These are phyloP conservation scores for Mimosa bimucronata DNA, from an alignment of 306 rosid species.

Conservation along the genomic window DNA sequence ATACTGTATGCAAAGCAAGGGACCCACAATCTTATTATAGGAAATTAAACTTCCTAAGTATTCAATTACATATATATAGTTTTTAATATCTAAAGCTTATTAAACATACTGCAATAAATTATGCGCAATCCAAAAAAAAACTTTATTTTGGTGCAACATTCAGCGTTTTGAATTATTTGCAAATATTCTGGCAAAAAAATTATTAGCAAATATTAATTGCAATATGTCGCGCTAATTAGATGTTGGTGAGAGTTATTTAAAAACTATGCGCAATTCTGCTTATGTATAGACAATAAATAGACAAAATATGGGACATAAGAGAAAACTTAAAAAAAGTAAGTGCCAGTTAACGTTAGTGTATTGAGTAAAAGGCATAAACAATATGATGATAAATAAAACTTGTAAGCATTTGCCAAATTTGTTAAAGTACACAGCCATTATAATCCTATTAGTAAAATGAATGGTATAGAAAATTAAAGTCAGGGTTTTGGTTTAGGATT, in stretches of 20 bases:
- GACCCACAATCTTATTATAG: neutral
- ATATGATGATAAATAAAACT: neutral
- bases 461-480: neutral
- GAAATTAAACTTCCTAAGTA: neutral
- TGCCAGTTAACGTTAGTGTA: neutral
- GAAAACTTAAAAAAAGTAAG: neutral
- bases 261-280: neutral
- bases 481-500: neutral
- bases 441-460: neutral
- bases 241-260: neutral
- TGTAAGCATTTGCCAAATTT: neutral
- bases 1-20: neutral
- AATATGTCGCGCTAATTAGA: neutral
- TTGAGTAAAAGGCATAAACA: neutral
- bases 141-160: neutral
- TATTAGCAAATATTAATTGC: neutral
- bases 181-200: neutral
- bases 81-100: neutral
- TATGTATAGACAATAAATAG: neutral
- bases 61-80: neutral
- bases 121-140: too few species aligned
- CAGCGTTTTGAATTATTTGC: too few species aligned
- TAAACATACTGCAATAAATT: neutral
- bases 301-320: neutral
- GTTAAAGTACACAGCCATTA: neutral